Evolutionary conservation across 441 rosid genomes (phyloP), one percentile per base, ranked within the genome.

Genomic region (Adansonia gregorii): DNA sequence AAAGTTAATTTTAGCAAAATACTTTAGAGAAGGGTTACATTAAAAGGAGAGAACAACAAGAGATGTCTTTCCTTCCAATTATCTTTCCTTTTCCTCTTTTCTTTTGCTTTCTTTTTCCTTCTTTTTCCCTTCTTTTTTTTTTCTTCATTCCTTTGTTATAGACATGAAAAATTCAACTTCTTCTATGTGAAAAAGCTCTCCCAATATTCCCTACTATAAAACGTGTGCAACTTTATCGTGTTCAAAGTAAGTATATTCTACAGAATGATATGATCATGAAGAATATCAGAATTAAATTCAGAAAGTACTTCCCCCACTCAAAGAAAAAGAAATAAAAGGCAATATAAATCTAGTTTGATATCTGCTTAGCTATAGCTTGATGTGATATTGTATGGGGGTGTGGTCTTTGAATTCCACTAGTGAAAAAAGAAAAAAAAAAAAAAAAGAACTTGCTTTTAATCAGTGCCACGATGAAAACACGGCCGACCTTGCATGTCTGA

Each of bases 41-140:
- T 77, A 84, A 88, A 88, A 90, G 94, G 73, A 85, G 88, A 80
- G 91, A 63, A 82, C 83, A 81, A 84, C 83, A 78, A 83, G 54
- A 75, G 80, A 78, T 74, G 69, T 81, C 88, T 87, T 84, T 86
- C 83, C 73, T 52, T 78, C 73, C 77, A 6, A 35, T 55, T 55
- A 17, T 52, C 60, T 55, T 17, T 55, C 24, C 22, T 17, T 55
- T 55, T 6, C 10, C 3, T 52, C 15, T n/a, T 24, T 7, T 22
- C 20, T 11, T 3, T 10, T 49, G 51, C 54, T 1, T 31, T 9
- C 35, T 19, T 20, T 22, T 19, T 60, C 54, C 43, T 56, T 56
- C 61, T 56, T 56, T 22, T 12, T 10, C 35, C n/a, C 10, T 45
- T 12, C 15, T 41, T 4, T 46, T 22, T 24, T 49, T 63, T 58